Evolutionary conservation across 2,329 filamentous ascomycete genomes (phyloP).

Genomic region (Samsoniella hepiali): DNA sequence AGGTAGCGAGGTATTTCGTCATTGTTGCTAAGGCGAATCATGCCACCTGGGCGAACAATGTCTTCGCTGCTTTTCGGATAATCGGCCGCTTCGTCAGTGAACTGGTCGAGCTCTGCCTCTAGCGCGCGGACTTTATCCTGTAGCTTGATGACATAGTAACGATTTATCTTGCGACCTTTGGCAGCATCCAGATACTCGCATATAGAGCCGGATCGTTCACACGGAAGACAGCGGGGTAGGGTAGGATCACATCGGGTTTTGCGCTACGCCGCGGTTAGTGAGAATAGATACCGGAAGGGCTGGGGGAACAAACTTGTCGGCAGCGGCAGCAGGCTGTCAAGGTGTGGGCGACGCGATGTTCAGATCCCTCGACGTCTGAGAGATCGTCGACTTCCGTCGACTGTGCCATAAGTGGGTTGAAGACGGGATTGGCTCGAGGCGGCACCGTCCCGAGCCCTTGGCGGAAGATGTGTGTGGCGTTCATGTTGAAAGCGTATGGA

Average conservation of each 20-base stretch:
- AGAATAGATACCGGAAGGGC: not conserved
- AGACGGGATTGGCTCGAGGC: conserved; percentile 35
- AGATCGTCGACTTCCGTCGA: conserved; percentile 38
- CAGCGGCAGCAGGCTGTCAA: conserved; percentile 78
- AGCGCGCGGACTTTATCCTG: conserved; percentile 81
- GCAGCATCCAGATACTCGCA: conserved; percentile 96
- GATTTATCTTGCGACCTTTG: conserved; percentile 80
- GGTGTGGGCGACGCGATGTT: conserved; percentile 70
- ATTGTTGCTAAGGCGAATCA: conserved; percentile 78
- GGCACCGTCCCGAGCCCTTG: conserved; percentile 51
- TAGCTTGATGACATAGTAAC: conserved; percentile 87
- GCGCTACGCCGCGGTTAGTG: conserved; percentile 51
- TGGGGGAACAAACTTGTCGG: conserved; percentile 58
- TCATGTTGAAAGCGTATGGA: conserved; percentile 41
- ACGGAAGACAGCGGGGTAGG: conserved; percentile 85
- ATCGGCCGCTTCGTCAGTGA: conserved; percentile 72
- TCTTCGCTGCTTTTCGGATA: conserved; percentile 72
- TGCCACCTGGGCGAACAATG: conserved; percentile 80
- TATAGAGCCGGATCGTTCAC: conserved; percentile 82
- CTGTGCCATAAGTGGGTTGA: conserved; percentile 32
- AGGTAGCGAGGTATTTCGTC: conserved; percentile 87
- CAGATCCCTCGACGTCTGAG: conserved; percentile 48
- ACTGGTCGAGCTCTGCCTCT: conserved; percentile 75
- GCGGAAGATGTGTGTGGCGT: conserved; percentile 57
- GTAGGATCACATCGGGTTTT: conserved; percentile 96